phyloP scores from a whole-genome alignment of 345 rosid genomes.

The Eucalyptus marginata region DNA sequence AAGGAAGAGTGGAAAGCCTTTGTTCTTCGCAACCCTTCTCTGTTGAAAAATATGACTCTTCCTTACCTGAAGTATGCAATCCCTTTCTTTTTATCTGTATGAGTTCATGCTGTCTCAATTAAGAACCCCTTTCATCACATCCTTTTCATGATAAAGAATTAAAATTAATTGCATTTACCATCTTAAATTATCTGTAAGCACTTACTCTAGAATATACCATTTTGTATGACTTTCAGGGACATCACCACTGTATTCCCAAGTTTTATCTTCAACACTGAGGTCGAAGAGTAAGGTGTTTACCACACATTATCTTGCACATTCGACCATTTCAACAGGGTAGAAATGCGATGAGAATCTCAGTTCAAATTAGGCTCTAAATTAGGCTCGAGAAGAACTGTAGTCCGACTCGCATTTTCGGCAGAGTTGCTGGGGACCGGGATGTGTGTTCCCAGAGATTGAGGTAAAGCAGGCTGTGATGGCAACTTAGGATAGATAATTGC shows the following conservation, averaged over 20 bases:
- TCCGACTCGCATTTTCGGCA: background rate
- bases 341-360: background rate
- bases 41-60: constrained; percentile 73
- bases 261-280: constrained; percentile 49
- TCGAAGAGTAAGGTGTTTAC: constrained; percentile 15
- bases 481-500: background rate
- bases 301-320: background rate
- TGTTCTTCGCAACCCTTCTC: constrained; percentile 35
- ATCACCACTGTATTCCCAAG: constrained; percentile 56
- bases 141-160: background rate
- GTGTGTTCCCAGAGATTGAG: background rate
- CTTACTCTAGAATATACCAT: background rate
- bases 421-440: background rate
- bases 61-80: constrained; percentile 50
- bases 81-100: background rate
- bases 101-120: background rate
- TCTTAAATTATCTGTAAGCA: background rate
- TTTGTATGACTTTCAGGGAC: constrained; percentile 27
- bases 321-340: background rate
- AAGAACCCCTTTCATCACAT: background rate
- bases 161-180: background rate
- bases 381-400: background rate
- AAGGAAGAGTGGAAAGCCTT: constrained; percentile 64
- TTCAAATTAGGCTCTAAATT: background rate
- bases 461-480: background rate